These are phyloP conservation scores for Gastrodia elata DNA, from an alignment of 106 monocot species.

Conservation along the genomic window DNA sequence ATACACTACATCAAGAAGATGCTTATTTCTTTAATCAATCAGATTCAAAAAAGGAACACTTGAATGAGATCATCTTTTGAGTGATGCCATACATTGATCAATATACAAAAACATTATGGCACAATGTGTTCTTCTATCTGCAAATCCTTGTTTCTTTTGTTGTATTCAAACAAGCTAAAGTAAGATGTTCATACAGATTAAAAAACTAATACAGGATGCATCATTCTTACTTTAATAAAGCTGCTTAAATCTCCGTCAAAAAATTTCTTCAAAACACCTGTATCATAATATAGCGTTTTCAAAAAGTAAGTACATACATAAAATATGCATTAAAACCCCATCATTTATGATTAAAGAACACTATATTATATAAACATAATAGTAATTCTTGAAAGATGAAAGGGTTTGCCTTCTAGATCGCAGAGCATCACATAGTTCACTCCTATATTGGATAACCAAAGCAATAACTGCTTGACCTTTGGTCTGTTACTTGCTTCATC, in stretches of 20 bases:
- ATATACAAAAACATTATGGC: not conserved
- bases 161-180: not conserved
- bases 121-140: not conserved
- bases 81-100: not conserved
- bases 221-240: not conserved
- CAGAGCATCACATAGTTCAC: slow-evolving; percentile 60
- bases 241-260: slow-evolving; percentile 3
- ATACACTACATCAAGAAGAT: no score
- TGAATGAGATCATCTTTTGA: no score
- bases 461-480: slow-evolving; percentile 46
- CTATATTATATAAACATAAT: not conserved
- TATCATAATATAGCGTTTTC: not conserved
- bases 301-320: not conserved
- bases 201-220: not conserved
- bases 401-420: slow-evolving; percentile 60
- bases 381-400: not conserved
- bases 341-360: not conserved
- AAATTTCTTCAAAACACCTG: slow-evolving; percentile 7
- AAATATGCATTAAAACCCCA: not conserved
- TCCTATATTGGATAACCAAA: slow-evolving; percentile 42
- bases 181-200: not conserved
- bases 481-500: slow-evolving; percentile 49
- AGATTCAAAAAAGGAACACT: no score
- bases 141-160: not conserved
- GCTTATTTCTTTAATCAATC: no score